phyloP scores from a whole-genome alignment of 441 rosid genomes.

The Adansonia madagascariensis region DNA sequence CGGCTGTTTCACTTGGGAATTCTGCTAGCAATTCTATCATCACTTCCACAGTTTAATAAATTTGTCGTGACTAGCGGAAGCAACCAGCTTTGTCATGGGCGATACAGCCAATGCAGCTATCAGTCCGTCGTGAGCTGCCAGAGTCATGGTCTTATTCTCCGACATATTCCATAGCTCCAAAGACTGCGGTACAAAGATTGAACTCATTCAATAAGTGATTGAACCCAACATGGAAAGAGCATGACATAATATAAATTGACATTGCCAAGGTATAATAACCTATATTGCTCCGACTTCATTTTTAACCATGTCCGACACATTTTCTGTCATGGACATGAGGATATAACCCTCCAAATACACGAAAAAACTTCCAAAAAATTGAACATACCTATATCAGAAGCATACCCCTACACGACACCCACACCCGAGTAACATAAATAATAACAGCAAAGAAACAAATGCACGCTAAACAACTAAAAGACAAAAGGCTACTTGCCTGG shows the following conservation, averaged over 20 bases:
- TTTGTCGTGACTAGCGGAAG: constrained; percentile 89
- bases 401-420: too few relatives aligned
- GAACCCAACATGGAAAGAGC: background rate
- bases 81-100: constrained; percentile 64
- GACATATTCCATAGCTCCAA: constrained; percentile 90
- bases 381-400: too few relatives aligned
- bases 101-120: constrained; percentile 82
- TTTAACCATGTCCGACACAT: too few relatives aligned
- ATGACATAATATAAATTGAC: background rate
- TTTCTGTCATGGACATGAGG: too few relatives aligned
- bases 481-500: constrained; percentile 58
- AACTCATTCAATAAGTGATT: background rate
- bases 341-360: too few relatives aligned
- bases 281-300: too few relatives aligned
- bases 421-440: too few relatives aligned
- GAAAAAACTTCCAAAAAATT: too few relatives aligned
- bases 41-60: constrained; percentile 87
- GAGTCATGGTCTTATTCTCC: constrained; percentile 73
- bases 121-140: constrained; percentile 70
- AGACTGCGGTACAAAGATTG: constrained; percentile 50
- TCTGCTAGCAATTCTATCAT: constrained; percentile 28
- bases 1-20: background rate
- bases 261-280: background rate
- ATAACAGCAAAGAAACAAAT: background rate
- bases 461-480: background rate